These are phyloP conservation scores for Suillus bovinus DNA, from an alignment of 768 basidiomycete species.

Conservation along the genomic window DNA sequence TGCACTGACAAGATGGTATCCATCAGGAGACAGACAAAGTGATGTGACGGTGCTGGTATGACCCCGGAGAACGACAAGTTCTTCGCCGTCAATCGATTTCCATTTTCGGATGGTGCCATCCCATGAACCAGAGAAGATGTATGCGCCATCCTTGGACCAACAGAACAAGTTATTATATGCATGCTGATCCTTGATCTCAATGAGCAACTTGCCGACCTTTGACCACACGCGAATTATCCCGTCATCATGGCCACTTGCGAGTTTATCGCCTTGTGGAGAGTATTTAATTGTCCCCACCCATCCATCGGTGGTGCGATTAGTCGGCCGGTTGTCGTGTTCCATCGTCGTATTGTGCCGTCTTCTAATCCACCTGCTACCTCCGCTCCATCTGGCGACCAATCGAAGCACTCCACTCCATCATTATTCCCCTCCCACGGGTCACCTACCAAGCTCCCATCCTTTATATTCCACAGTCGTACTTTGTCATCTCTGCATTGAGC, in stretches of 20 bases:
- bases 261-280: not conserved
- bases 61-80: not conserved
- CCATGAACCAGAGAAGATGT: not conserved
- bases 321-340: conserved; percentile 13
- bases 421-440: not conserved
- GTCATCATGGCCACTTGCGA: not conserved
- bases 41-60: not conserved
- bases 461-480: not conserved
- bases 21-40: not conserved
- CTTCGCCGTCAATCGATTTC: not conserved
- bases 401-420: conserved; percentile 1
- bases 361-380: conserved; percentile 10
- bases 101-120: conserved; percentile 3
- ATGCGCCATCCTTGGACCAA: not conserved
- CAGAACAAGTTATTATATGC: not conserved
- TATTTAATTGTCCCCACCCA: not conserved
- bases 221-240: not conserved
- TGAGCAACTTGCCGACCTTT: not conserved
- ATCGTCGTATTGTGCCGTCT: conserved; percentile 15
- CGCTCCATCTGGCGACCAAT: conserved; percentile 16
- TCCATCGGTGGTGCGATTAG: not conserved
- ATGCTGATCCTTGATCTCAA: not conserved
- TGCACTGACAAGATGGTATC: not conserved
- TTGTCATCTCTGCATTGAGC: not conserved
- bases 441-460: not conserved